phyloP scores from a whole-genome alignment of 2,329 filamentous ascomycete species.

The Claviceps spartinae region DNA sequence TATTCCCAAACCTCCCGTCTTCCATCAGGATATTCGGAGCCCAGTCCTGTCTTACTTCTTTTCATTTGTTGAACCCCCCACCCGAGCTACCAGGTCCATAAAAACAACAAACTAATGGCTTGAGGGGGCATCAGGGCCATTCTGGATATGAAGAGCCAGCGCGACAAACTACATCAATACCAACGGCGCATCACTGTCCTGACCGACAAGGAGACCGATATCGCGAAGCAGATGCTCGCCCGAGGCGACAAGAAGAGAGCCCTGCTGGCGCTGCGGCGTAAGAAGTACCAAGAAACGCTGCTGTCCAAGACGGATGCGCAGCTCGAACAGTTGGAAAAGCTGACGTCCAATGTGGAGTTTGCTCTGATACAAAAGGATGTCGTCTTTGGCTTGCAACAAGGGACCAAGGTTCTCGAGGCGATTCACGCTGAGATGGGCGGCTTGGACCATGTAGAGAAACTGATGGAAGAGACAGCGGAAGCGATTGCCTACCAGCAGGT shows the following conservation, averaged over 20 bases:
- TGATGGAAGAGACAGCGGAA: slow-evolving; percentile 86
- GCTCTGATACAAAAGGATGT: slow-evolving; percentile 95
- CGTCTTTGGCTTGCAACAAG: slow-evolving; percentile 81
- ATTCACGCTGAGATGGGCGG: slow-evolving; percentile 96
- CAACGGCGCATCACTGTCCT: slow-evolving; percentile 79
- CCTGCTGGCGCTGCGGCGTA: slow-evolving; percentile 75
- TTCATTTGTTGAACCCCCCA: neutral
- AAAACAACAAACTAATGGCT: too few species aligned
- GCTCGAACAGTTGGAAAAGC: slow-evolving; percentile 81
- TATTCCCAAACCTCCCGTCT: too few species aligned
- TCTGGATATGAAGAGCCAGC: slow-evolving; percentile 93
- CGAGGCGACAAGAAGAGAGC: slow-evolving; percentile 69
- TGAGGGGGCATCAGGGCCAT: slow-evolving; percentile 53
- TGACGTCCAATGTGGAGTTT: slow-evolving; percentile 86
- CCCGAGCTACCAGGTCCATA: too few species aligned
- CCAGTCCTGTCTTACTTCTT: neutral
- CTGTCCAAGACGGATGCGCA: slow-evolving; percentile 83
- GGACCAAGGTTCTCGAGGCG: slow-evolving; percentile 74
- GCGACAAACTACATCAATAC: slow-evolving; percentile 93
- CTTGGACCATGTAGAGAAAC: slow-evolving; percentile 82
- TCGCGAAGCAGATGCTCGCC: slow-evolving; percentile 71
- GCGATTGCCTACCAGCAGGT: slow-evolving; percentile 85
- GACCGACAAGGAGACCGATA: slow-evolving; percentile 74
- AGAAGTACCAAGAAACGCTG: slow-evolving; percentile 92
- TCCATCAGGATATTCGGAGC: neutral